Evolutionary conservation across 2,329 filamentous ascomycete genomes (phyloP), one percentile per base, ranked within the genome.

Genomic region (Diaporthe aspalathi): DNA sequence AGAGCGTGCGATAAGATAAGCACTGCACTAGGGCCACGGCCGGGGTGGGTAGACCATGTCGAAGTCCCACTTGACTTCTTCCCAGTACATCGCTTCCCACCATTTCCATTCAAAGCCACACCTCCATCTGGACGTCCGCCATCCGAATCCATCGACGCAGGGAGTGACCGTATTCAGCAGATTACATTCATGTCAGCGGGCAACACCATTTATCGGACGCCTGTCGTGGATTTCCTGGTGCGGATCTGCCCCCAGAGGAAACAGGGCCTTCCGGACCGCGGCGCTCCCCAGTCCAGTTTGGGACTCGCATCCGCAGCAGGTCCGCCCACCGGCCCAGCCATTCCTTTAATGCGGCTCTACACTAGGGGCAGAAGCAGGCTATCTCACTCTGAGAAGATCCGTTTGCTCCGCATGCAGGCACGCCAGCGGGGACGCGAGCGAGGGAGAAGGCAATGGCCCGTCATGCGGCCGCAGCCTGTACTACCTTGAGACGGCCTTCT

Each of bases 301-400:
- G 56, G 38, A 60, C 54, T 60, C 32, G n/a, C 22, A 43, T 27
- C 54, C 14, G 35, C 38, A 24, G 54, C 54, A 40, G 56, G 56
- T 38, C 38, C 56, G 22, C 56, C 56, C 35, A 29, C 22, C 35
- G 29, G 32, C 50, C 69, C 69, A 71, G 72, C 72, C 69, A 71
- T 47, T 62, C 32, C 66, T 71, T 73, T 73, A 32, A 71, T 71
- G 72, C 72, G 72, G 72, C 72, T 73, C 72, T 35, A 9, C 5
- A 35, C 62, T n/a, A 66, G 47, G 45, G 52, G 47, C 53, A 60
- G 40, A 3, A 50, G 43, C 60, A 50, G 29, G 29, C 45, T 24
- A 27, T 38, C 20, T 38, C 40, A 29, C 53, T 27, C 27, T 47
- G 40, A 40, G 27, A 29, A 47, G n/a, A 24, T 24, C 38, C 66